These are phyloP conservation scores for Solanum sejunctum DNA, from an alignment of 257 asterid species.

Conservation along the genomic window DNA sequence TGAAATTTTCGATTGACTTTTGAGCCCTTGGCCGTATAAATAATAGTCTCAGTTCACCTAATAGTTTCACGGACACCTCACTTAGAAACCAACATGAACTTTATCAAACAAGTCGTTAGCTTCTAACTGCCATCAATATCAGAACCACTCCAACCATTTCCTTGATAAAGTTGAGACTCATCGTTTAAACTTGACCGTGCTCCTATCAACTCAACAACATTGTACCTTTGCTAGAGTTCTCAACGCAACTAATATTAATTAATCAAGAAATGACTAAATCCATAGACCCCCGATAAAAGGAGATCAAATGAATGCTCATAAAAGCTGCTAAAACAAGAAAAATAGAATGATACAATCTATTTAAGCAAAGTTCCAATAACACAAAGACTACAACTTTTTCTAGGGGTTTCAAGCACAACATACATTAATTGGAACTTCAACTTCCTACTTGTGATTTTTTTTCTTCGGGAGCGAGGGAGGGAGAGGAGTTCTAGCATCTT, in stretches of 20 bases:
- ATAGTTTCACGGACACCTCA: conserved; percentile 10
- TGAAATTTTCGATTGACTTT: background rate
- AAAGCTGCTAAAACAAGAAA: background rate
- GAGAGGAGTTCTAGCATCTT: too few relatives aligned
- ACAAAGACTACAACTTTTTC: background rate
- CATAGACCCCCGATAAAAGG: background rate
- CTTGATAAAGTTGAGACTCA: background rate
- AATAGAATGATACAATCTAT: background rate
- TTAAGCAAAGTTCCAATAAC: conserved; percentile 30
- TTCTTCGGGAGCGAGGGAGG: too few relatives aligned
- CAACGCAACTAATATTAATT: background rate
- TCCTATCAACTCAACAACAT: conserved; percentile 25
- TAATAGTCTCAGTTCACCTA: background rate
- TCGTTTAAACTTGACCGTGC: conserved; percentile 26
- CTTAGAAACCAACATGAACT: conserved; percentile 24
- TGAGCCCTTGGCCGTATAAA: background rate
- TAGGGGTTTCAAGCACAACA: background rate
- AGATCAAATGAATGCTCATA: background rate
- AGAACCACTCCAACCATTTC: background rate
- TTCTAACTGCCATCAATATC: conserved; percentile 35
- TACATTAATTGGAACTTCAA: background rate
- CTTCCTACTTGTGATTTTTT: too few relatives aligned
- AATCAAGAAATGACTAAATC: background rate
- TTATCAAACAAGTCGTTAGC: conserved; percentile 45
- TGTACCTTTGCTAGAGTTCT: background rate